phyloP scores from a whole-genome alignment of 176 grass and related monocot species.

The Saccharum officinarum region DNA sequence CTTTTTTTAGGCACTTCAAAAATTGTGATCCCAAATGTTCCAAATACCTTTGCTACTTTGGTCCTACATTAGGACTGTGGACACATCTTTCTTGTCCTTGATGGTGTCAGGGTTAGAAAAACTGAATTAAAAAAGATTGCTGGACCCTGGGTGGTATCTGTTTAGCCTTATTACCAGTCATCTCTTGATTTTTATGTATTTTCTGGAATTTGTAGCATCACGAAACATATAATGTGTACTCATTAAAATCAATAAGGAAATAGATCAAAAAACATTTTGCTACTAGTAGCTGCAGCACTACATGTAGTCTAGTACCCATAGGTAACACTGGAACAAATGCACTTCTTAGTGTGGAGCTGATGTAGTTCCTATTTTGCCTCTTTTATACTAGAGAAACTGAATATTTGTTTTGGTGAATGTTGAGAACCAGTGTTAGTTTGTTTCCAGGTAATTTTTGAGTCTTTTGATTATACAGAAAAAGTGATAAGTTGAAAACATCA shows the following conservation, averaged over 20 bases:
- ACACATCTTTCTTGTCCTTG: background rate
- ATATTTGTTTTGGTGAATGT: constrained; percentile 2
- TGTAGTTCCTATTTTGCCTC: background rate
- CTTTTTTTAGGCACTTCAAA: background rate
- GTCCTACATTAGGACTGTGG: background rate
- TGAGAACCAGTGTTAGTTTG: background rate
- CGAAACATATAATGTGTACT: background rate
- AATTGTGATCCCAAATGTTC: background rate
- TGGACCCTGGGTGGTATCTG: background rate
- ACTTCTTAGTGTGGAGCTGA: background rate
- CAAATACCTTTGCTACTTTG: background rate
- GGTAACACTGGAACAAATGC: background rate
- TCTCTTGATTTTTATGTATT: background rate
- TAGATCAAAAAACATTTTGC: background rate
- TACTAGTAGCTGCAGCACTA: background rate
- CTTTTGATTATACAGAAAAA: background rate
- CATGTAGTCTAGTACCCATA: background rate
- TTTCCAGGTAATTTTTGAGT: background rate
- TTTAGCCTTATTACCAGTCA: background rate
- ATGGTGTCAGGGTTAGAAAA: background rate
- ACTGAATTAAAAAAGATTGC: background rate
- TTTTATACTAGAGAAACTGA: constrained; percentile 25
- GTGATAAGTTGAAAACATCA: background rate
- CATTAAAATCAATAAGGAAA: background rate
- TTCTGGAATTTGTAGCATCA: background rate